Evolutionary conservation across 2,329 filamentous ascomycete species (phyloP), one percentile per base, ranked within the genome.

Genomic region (Metarhizium brunneum): DNA sequence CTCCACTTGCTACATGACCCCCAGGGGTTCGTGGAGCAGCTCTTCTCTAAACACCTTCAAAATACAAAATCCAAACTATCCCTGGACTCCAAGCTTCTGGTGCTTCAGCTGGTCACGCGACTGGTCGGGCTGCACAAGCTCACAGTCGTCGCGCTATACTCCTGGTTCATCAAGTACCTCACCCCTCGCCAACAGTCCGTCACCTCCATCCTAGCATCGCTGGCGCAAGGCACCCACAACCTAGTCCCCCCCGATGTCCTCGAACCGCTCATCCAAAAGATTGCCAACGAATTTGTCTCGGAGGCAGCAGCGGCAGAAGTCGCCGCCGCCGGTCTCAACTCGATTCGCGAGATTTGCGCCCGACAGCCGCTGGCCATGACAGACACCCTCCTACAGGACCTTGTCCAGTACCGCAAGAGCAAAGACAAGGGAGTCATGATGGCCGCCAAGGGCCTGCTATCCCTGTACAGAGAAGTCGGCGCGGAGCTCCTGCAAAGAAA

Each of bases 351-450:
- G 67, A 89, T 99, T 30, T 96, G 92, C 70, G 87, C 86, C 2
- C 82, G 94, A 60, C 94, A 99, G 66, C 92, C 94, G 1, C 76
- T 97, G n/a, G 92, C 92, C 6, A 97, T 99, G 88, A 91, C 85
- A 53, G 92, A 97, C 61, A 96, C 92, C 0, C 74, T 99, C n/a
- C 75, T 99, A 35, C 92, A 99, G 69, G 94, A 99, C 76, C 74
- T 99, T 53, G 91, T 97, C 10, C 88, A 94, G 76, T 97, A 99
- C 73, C 84, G 90, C 58, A 96, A 95, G 77, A 95, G 90, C 68
- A 99, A 99, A 69, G 94, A 99, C 68, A 99, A 97, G 76, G 92
- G 92, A 57, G 89, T 94, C n/a, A 92, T 95, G 82, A 97, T 99
- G 94, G 94, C 94, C 7, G 91, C 92, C 14, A 92, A 94, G 69